Conservation (phyloP, 768 basidiomycete genomes). For the Amanita molliuscula region DNA sequence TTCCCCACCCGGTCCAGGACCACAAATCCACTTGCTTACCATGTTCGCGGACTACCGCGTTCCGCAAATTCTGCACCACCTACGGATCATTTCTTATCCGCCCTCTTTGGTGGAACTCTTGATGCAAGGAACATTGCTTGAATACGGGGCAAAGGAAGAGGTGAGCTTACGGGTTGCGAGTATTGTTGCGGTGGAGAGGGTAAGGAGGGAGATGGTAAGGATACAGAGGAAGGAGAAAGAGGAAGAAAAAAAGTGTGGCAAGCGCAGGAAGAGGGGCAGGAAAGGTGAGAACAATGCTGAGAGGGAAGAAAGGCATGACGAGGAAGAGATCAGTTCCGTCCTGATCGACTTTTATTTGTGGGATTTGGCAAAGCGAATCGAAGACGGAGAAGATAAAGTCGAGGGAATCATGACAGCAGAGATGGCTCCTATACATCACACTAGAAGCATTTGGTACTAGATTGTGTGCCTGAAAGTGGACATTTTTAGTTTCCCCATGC, state of each 20-base stretch:
- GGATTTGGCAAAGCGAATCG: slow-evolving; percentile 75
- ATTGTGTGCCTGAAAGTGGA: not conserved
- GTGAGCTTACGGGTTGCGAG: slow-evolving; percentile 73
- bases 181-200: slow-evolving; percentile 67
- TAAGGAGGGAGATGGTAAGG: slow-evolving; percentile 49
- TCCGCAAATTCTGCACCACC: slow-evolving; percentile 82
- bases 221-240: slow-evolving; percentile 20
- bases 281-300: not conserved
- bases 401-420: slow-evolving; percentile 46
- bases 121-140: slow-evolving; percentile 29
- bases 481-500: not conserved
- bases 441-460: slow-evolving; percentile 83
- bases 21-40: slow-evolving; percentile 62
- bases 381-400: slow-evolving; percentile 47
- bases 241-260: not conserved
- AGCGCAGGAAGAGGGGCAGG: not conserved
- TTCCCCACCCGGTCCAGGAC: slow-evolving; percentile 39
- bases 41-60: slow-evolving; percentile 96
- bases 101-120: slow-evolving; percentile 45
- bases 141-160: slow-evolving; percentile 57
- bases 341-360: slow-evolving; percentile 88
- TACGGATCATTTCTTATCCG: slow-evolving; percentile 68
- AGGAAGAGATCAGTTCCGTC: slow-evolving; percentile 51
- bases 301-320: slow-evolving; percentile 13
- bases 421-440: slow-evolving; percentile 66